Base-by-base conservation (phyloP, 2,329 filamentous ascomycete species). In the Arthrinium phaeospermum region DNA sequence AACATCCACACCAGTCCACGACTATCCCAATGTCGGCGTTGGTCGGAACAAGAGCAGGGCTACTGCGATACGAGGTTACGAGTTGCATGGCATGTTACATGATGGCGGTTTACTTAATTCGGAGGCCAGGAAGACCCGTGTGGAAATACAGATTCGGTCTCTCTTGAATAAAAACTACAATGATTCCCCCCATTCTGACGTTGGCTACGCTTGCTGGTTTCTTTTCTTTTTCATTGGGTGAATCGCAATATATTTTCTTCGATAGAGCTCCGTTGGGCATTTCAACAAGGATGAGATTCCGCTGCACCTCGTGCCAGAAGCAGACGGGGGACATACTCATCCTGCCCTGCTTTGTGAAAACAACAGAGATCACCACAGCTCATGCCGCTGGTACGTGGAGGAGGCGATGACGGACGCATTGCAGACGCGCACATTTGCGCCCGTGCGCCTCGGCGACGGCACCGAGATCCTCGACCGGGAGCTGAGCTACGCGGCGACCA, bases 31-130 rank as follows among this genome's bases (percentile, higher is more conserved):
- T 61, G 34, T 3, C 24, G n/a, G 34, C 24, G 14, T 24, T 41
- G 34, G 57, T 64, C 19, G 19, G 34, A n/a, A 41, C 19, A 41
- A 64, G 34, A 41, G 57, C 57, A 64, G 34, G 22, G 49, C 49
- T 51, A 51, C 49, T 51, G 49, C 49, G 57, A 64, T 64, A 64
- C 57, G 57, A 64, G 57, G 57, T 64, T 64, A 64, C 57, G 57
- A 64, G 57, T 64, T 64, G 57, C 57, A 64, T 64, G 57, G 57
- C 57, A 64, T 64, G 57, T n/a, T 64, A 64, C 30, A 64, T 41
- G 57, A 64, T 64, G 57, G 57, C 57, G 57, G 34, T 64, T 64
- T 64, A 64, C 34, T 64, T 64, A 61, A 34, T 49, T 49, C n/a
- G n/a, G 30, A 64, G 34, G 30, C 34, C 34, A 41, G 57, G 34